Evolutionary conservation across 345 rosid species (phyloP).

Genomic region (Schrenkiella parvula): DNA sequence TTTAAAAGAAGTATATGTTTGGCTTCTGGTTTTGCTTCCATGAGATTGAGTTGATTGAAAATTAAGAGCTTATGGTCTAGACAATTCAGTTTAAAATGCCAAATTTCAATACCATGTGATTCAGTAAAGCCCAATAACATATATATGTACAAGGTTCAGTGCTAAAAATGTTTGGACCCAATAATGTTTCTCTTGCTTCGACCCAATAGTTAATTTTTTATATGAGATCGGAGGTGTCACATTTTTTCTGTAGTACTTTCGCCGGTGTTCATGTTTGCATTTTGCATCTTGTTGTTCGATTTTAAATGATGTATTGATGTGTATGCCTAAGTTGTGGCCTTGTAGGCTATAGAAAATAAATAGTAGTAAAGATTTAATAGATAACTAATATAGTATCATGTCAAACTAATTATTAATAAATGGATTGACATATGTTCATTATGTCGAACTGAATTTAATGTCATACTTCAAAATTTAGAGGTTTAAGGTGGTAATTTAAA

Average conservation of each 20-base stretch:
- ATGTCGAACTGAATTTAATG: no score
- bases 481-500: no score
- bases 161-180: background rate
- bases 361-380: no score
- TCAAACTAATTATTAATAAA: background rate
- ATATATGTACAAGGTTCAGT: background rate
- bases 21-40: background rate
- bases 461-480: no score
- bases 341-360: background rate
- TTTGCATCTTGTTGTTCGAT: background rate
- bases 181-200: background rate
- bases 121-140: background rate
- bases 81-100: background rate
- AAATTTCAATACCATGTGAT: background rate
- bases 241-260: background rate
- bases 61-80: background rate
- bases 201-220: background rate
- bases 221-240: background rate
- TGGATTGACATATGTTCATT: background rate
- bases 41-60: background rate
- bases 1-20: background rate
- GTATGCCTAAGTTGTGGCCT: background rate
- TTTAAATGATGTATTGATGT: background rate
- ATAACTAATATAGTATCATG: no score
- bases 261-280: background rate